These are phyloP conservation scores for Botrytis byssoidea DNA, from an alignment of 2,329 filamentous ascomycete species.

Conservation along the genomic window DNA sequence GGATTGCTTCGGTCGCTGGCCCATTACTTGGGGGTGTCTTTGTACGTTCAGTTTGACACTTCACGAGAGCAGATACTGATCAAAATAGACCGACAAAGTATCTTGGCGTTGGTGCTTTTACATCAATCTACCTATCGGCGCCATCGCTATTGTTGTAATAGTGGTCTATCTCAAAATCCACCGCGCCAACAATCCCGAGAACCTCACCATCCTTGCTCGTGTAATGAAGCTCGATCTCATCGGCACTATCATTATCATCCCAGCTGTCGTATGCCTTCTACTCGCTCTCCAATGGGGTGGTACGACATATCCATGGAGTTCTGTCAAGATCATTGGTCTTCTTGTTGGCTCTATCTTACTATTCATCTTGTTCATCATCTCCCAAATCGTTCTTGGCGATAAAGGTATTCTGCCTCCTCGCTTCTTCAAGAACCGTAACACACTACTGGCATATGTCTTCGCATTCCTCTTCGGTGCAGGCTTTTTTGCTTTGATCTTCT, in stretches of 20 bases:
- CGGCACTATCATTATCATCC: slow-evolving; percentile 41
- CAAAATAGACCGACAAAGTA: slow-evolving; percentile 27
- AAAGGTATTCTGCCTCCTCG: slow-evolving; percentile 42
- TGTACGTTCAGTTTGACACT: slow-evolving; percentile 19
- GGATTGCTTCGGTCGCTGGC: slow-evolving; percentile 38
- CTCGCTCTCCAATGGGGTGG: slow-evolving; percentile 45
- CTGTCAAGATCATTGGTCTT: slow-evolving; percentile 39
- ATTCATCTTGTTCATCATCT: slow-evolving; percentile 35
- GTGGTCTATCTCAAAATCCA: slow-evolving; percentile 46
- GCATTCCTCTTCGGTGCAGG: slow-evolving; percentile 32
- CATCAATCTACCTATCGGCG: slow-evolving; percentile 39
- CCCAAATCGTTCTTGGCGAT: slow-evolving; percentile 39
- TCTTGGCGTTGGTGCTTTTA: slow-evolving; percentile 39
- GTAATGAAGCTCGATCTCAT: slow-evolving; percentile 40
- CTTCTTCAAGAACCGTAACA: slow-evolving; percentile 36
- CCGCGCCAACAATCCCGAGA: slow-evolving; percentile 36
- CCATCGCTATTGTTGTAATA: slow-evolving; percentile 41
- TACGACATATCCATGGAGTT: slow-evolving; percentile 41
- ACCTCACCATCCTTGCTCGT: slow-evolving; percentile 29
- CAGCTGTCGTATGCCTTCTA: slow-evolving; percentile 41
- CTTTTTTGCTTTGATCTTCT: slow-evolving; percentile 38
- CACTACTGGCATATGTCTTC: slow-evolving; percentile 27
- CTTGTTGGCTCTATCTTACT: slow-evolving; percentile 38
- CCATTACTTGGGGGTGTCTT: slow-evolving; percentile 39
- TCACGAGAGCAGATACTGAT: slow-evolving; percentile 2